A percentile compares a stretch with the other conserved stretches of the same genome.
These are phyloP conservation scores for Chalaropsis thielavioides DNA, from an alignment of 2,329 filamentous ascomycete genomes.

Conservation along the genomic window DNA sequence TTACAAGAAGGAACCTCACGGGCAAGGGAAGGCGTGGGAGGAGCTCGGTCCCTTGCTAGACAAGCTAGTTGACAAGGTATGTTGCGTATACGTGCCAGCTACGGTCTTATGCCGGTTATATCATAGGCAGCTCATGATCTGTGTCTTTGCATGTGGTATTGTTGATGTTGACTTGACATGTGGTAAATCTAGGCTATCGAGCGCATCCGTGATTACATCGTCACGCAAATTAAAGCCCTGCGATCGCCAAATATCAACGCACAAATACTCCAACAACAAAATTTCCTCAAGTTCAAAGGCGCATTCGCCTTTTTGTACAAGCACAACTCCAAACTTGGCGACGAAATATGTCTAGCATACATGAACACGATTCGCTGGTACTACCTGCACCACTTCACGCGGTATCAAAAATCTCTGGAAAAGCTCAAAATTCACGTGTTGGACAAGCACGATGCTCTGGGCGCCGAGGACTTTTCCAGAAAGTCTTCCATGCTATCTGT, in stretches of 20 bases:
- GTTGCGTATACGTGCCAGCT: constrained; percentile 11
- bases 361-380: constrained; percentile 99
- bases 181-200: constrained; percentile 58
- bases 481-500: constrained; percentile 45
- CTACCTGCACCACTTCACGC: constrained; percentile 77
- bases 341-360: constrained; percentile 85
- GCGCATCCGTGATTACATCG: constrained; percentile 84
- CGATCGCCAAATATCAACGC: constrained; percentile 93
- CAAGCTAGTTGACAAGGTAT: constrained; percentile 67
- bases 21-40: constrained; percentile 58
- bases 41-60: constrained; percentile 77
- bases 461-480: constrained; percentile 52
- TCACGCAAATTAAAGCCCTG: constrained; percentile 85
- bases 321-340: constrained; percentile 68
- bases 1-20: constrained; percentile 52
- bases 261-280: constrained; percentile 89
- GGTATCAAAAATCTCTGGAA: constrained; percentile 70
- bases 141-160: constrained; percentile 10
- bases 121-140: neutral
- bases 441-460: constrained; percentile 72
- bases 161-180: constrained; percentile 3
- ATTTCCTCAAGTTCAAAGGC: constrained; percentile 77
- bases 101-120: neutral
- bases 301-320: constrained; percentile 72
- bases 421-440: constrained; percentile 72